A percentile compares a stretch with the other conserved stretches of the same genome.
These are phyloP conservation scores for Chrysoporthe cubensis DNA, from an alignment of 2,329 filamentous ascomycete species.

Conservation along the genomic window DNA sequence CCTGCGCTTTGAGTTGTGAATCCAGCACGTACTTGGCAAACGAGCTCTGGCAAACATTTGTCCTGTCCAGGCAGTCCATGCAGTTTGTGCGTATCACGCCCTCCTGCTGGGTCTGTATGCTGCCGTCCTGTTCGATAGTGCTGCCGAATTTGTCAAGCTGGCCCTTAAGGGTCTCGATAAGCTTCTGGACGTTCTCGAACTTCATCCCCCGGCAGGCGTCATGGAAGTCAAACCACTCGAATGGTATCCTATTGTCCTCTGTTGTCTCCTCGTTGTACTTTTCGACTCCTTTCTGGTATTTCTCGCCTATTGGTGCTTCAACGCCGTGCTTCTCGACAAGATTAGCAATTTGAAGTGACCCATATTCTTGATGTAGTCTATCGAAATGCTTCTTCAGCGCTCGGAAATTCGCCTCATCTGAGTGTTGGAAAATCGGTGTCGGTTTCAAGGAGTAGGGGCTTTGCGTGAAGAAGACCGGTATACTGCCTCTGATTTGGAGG, in stretches of 20 bases:
- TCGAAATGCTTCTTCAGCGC: constrained; percentile 83
- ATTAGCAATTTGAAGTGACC: constrained; percentile 76
- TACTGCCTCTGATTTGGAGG: constrained; percentile 85
- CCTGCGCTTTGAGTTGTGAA: constrained; percentile 74
- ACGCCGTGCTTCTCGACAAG: constrained; percentile 87
- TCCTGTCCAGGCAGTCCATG: constrained; percentile 97
- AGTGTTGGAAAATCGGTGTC: constrained; percentile 79
- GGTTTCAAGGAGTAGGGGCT: constrained; percentile 93
- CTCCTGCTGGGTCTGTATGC: constrained; percentile 57
- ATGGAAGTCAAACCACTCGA: constrained; percentile 99
- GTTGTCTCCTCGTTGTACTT: constrained; percentile 66
- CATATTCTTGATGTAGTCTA: constrained; percentile 70
- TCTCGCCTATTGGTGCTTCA: constrained; percentile 77
- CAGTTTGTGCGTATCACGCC: constrained; percentile 94
- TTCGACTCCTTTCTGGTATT: constrained; percentile 72
- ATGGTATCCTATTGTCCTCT: constrained; percentile 58
- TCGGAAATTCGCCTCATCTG: constrained; percentile 73
- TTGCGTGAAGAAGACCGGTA: constrained; percentile 94
- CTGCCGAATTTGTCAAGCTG: constrained; percentile 74
- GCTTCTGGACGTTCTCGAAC: constrained; percentile 87
- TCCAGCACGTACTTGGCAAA: constrained; percentile 85
- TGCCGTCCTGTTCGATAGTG: constrained; percentile 60
- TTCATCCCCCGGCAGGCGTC: constrained; percentile 92
- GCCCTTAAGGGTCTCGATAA: constrained; percentile 71
- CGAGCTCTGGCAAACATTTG: constrained; percentile 93